Conservation (phyloP, 2,329 filamentous ascomycete genomes). For the Hypocrella siamensis region DNA sequence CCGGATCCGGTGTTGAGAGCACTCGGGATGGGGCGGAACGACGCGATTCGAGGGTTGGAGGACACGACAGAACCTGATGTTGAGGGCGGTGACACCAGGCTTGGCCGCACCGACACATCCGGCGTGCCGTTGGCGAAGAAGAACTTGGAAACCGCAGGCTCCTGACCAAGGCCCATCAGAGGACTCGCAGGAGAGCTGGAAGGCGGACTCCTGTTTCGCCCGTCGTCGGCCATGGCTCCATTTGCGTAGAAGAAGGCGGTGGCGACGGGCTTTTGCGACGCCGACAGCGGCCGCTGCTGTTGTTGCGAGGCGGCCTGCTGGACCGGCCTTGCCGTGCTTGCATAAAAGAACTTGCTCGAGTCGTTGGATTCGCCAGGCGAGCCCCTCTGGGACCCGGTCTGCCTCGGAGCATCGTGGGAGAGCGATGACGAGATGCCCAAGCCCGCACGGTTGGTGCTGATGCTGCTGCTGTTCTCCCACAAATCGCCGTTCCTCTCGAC, state of each 20-base stretch:
- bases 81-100: conserved; percentile 15
- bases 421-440: conserved; percentile 18
- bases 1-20: conserved; percentile 9
- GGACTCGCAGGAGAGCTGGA: conserved; percentile 16
- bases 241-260: conserved; percentile 42
- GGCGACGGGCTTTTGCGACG: conserved; percentile 26
- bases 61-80: conserved; percentile 30
- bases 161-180: conserved; percentile 17
- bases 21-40: conserved; percentile 22
- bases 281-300: conserved; percentile 19
- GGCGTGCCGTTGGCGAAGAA: conserved; percentile 57
- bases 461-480: conserved; percentile 20
- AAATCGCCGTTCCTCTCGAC: conserved; percentile 23
- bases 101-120: conserved; percentile 23
- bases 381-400: conserved; percentile 9
- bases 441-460: conserved; percentile 7
- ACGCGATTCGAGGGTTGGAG: conserved; percentile 24
- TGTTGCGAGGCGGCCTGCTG: conserved; percentile 21
- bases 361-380: conserved; percentile 12
- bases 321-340: conserved; percentile 52
- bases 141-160: conserved; percentile 44
- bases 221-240: conserved; percentile 24
- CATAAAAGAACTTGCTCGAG: conserved; percentile 72
- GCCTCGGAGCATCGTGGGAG: conserved; percentile 13
- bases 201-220: conserved; percentile 16